Evolutionary conservation across 345 rosid species (phyloP), one percentile per base, ranked within the genome.

Genomic region (Eutrema yunnanense): DNA sequence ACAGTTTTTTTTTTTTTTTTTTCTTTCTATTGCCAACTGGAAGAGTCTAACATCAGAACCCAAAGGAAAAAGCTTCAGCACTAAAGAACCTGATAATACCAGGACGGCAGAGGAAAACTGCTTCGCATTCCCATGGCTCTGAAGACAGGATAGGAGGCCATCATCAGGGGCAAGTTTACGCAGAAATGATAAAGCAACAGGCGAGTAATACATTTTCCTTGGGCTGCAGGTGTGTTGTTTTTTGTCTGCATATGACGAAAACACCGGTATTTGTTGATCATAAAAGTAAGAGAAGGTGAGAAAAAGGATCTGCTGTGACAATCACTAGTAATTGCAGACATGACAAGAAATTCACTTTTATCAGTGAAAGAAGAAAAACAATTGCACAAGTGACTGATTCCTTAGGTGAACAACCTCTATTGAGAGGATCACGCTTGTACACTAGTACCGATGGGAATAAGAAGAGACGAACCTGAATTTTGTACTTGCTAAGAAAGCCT

Each of bases 71-170:
- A 74, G 67, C 61, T 40, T 66, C 33, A 74, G 72, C 67, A 74
- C 72, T 76, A 86, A 87, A 85, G 91, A 87, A 87, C 89, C 89
- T 90, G 91, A 83, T 83, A 88, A 83, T 94, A 94, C 98, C 97
- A 91, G 97, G 98, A 84, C 82, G 98, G 97, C 83, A 91, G 82
- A 66, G 96, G 98, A 83, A 94, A 84, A 82, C 86, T 88, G 78
- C 84, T 91, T 68, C 63, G 84, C 98, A 94, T 86, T 83, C 98
- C 98, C 97, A 91, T 94, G 79, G 67, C 81, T 81, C 64, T 88
- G 88, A 91, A 94, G 83, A 91, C 91, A 33, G 98, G 98, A 81
- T 85, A 94, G 53, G 98, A 94, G 13, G 82, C 69, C 13, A 91
- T 65, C 97, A 94, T 91, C 47, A 94, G 90, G 6, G 98, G 97